Base-by-base conservation (phyloP, 2,329 filamentous ascomycete species). In the Cercospora zeae-maydis region DNA sequence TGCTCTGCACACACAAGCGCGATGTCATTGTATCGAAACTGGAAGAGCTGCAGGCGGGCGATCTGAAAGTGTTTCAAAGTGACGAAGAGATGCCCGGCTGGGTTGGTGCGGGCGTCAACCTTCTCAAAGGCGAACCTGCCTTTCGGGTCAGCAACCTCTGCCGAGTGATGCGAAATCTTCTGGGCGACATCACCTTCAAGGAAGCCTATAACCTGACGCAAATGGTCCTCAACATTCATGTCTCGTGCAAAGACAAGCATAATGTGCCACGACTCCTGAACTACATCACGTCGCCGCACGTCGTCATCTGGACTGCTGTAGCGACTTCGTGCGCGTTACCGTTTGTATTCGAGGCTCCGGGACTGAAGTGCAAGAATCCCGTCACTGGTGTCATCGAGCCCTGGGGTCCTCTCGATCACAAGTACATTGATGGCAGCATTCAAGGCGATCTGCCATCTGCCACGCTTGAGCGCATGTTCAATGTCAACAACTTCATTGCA, bases 401-500 rank as follows among this genome's bases (percentile, higher is more conserved):
- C 0, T 97, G 93, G 93, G 93, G 95, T 69, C 90, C 92, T 13
- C 88, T 89, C 3, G 88, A 91, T 30, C 90, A 92, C 73, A 86
- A 86, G 67, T 97, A 91, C 85, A 96, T 98, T 57, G 93, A 98
- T 74, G 93, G 93, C 0, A 97, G 93, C 0, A 91, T 98, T 21
- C 92, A 97, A 74, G 95, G 95, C 63, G 93, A 98, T 75, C 81
- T 98, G 2, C 93, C 93, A 1, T 96, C 96, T 86, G 92, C 89
- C 19, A 86, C 91, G 1, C 81, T 98, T 14, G 88, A 92, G 0
- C 92, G 96, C 73, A 93, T 97, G 89, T 96, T 97, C 81, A 96
- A 97, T 72, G 93, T 97, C 74, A 97, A 97, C 72, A 93, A 97
- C 74, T 97, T 97, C 73, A 97, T 98, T 69, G 93, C 97, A 16